Percentiles rank a stretch among this genome's conserved stretches.
phyloP scores from a whole-genome alignment of 2,329 filamentous ascomycete genomes.

The Xylariomycetidae sp. region DNA sequence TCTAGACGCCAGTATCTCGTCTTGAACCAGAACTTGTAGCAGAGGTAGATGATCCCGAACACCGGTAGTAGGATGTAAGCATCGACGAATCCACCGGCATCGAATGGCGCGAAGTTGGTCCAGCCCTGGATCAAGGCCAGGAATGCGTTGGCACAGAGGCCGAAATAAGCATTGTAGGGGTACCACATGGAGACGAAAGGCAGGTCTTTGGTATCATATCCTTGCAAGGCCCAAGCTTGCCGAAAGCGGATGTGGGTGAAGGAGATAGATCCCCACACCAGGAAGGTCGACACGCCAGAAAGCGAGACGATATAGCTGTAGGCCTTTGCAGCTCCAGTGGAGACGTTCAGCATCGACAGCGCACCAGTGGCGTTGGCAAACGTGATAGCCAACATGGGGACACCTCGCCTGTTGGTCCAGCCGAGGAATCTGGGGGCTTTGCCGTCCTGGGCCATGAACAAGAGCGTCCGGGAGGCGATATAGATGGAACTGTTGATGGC shows the following conservation, averaged over 20 bases:
- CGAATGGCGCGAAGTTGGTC: conserved; percentile 52
- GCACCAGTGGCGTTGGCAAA: conserved; percentile 66
- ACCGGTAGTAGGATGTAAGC: conserved; percentile 57
- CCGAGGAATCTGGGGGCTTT: conserved; percentile 67
- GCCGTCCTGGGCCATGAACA: conserved; percentile 68
- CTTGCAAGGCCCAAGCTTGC: conserved; percentile 53
- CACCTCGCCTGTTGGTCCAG: conserved; percentile 58
- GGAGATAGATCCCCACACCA: conserved; percentile 66
- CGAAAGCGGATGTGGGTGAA: conserved; percentile 69
- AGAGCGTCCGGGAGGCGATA: conserved; percentile 66
- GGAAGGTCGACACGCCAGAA: conserved; percentile 62
- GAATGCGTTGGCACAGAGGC: conserved; percentile 51
- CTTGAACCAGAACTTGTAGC: conserved; percentile 48
- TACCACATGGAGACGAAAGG: conserved; percentile 51
- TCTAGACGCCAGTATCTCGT: conserved; percentile 43
- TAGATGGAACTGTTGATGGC: conserved; percentile 73
- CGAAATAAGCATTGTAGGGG: conserved; percentile 55
- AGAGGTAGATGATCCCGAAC: conserved; percentile 51
- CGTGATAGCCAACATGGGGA: conserved; percentile 55
- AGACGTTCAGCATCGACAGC: conserved; percentile 70
- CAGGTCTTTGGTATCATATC: conserved; percentile 45
- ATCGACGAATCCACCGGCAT: conserved; percentile 54
- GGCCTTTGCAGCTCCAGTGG: conserved; percentile 57
- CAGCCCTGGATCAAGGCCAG: conserved; percentile 57
- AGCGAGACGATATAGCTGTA: conserved; percentile 67